Percentiles rank a stretch among this genome's conserved stretches.
Conservation (phyloP, 78 protist genomes). For the Guillardia theta region DNA sequence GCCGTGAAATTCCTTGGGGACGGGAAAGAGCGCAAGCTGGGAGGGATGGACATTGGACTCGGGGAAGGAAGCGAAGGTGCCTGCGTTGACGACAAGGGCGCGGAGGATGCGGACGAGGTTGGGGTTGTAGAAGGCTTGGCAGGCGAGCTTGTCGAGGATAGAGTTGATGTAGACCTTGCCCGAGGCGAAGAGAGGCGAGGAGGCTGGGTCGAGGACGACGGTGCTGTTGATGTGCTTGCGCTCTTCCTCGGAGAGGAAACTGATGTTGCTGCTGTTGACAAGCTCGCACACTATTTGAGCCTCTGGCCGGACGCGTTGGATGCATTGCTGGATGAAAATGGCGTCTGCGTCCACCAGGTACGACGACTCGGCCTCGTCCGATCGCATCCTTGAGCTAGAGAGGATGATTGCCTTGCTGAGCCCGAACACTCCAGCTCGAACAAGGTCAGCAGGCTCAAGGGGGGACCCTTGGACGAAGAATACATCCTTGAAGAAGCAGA, state of each 20-base stretch:
- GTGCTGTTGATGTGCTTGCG: no score
- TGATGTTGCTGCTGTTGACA: conserved; percentile 1
- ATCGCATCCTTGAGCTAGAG: neutral
- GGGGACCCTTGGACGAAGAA: neutral
- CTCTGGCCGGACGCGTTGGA: neutral
- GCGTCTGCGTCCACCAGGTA: conserved; percentile 8
- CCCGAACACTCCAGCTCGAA: neutral
- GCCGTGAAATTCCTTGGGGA: neutral
- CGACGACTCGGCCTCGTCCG: neutral
- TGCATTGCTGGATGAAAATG: neutral
- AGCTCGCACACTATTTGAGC: neutral
- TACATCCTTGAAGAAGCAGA: neutral
- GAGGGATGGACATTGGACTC: neutral
- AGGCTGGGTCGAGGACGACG: no score
- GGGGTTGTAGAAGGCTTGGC: conserved; percentile 36
- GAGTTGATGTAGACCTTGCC: neutral
- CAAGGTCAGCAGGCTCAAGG: neutral
- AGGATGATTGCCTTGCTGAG: neutral
- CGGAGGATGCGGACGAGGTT: neutral
- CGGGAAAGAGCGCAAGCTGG: neutral
- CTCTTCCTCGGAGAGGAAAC: neutral
- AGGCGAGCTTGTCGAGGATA: neutral
- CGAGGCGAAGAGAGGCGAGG: neutral
- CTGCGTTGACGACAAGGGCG: neutral
- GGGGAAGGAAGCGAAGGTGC: neutral